Percentiles rank a stretch among this genome's conserved stretches.
Evolutionary conservation across 177 flowering plant species (phyloP).

Genomic region (Vitis hybrid): DNA sequence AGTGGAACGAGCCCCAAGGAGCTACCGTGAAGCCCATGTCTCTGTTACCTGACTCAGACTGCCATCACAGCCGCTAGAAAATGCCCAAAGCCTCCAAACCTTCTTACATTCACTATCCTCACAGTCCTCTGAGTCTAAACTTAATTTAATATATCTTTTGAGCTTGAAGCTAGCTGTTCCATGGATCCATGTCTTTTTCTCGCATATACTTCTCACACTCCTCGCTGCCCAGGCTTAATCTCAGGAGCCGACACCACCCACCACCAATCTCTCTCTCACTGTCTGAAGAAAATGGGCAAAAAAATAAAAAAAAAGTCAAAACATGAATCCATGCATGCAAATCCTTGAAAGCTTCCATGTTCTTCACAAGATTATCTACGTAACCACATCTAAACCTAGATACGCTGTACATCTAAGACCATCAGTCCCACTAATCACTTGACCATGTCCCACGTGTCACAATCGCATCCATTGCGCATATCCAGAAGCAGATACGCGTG

Average conservation of each 20-base stretch:
- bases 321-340: constrained; percentile 21
- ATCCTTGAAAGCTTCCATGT: not conserved
- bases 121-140: not conserved
- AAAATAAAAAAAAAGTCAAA: constrained; percentile 21
- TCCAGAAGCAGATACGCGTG: constrained; percentile 29
- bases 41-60: constrained; percentile 12
- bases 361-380: not conserved
- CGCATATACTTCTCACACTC: not conserved
- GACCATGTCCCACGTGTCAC: constrained; percentile 36
- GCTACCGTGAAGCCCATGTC: constrained; percentile 30
- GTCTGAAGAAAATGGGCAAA: too few species aligned
- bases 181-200: constrained; percentile 6
- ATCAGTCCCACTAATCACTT: constrained; percentile 8
- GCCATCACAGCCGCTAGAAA: constrained; percentile 8
- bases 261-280: constrained; percentile 8
- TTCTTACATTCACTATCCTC: not conserved
- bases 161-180: too few species aligned
- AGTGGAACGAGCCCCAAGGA: constrained; percentile 34
- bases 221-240: constrained; percentile 8
- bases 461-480: constrained; percentile 23
- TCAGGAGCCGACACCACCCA: constrained; percentile 23
- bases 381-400: constrained; percentile 5
- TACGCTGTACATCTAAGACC: constrained; percentile 17
- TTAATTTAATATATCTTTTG: too few species aligned
- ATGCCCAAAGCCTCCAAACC: not conserved